These are phyloP conservation scores for Xylariaceae sp. DNA, from an alignment of 2,329 filamentous ascomycete genomes.

Conservation along the genomic window DNA sequence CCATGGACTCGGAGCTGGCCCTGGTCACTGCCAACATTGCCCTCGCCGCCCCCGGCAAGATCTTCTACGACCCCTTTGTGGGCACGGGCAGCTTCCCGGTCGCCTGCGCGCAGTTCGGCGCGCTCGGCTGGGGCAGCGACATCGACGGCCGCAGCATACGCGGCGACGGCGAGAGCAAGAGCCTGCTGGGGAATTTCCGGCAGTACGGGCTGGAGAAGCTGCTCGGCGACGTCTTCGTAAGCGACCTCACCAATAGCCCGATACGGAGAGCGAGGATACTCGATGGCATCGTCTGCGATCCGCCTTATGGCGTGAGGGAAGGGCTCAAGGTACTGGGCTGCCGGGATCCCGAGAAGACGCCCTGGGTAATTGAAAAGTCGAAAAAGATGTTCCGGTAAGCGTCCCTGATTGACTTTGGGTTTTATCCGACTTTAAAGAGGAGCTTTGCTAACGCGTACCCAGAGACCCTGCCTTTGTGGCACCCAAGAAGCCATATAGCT, in stretches of 20 bases:
- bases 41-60: slow-evolving; percentile 69
- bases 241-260: slow-evolving; percentile 83
- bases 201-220: slow-evolving; percentile 65
- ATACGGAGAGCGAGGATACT: slow-evolving; percentile 48
- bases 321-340: slow-evolving; percentile 81
- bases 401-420: background rate
- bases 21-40: slow-evolving; percentile 89
- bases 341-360: slow-evolving; percentile 55
- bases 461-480: slow-evolving; percentile 34
- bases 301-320: slow-evolving; percentile 91
- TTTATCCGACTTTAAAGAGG: background rate
- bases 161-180: slow-evolving; percentile 52
- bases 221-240: slow-evolving; percentile 73
- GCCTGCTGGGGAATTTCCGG: slow-evolving; percentile 62
- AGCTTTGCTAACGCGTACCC: background rate
- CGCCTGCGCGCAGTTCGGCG: slow-evolving; percentile 85
- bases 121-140: slow-evolving; percentile 76
- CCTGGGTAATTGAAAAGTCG: slow-evolving; percentile 60
- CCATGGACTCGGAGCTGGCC: slow-evolving; percentile 92
- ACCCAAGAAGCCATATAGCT: slow-evolving; percentile 88
- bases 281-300: slow-evolving; percentile 91
- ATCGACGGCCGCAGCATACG: slow-evolving; percentile 88
- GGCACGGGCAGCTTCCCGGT: slow-evolving; percentile 91
- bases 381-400: slow-evolving; percentile 60
- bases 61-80: slow-evolving; percentile 93